These are phyloP conservation scores for Pyrenopolyporus hunteri DNA, from an alignment of 495 filamentous ascomycete species.

Conservation along the genomic window DNA sequence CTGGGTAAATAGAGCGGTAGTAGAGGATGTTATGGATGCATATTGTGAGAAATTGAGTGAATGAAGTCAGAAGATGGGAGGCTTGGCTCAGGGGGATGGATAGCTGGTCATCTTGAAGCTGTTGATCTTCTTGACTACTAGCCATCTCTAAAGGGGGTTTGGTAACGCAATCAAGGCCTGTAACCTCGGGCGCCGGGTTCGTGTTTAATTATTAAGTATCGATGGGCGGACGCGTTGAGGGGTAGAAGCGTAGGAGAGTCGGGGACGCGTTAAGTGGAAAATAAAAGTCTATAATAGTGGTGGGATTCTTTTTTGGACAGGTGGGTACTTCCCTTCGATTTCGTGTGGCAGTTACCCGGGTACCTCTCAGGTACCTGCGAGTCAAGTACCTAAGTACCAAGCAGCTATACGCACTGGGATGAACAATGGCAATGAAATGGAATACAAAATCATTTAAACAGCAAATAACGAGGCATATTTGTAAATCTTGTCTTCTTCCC, in stretches of 20 bases:
- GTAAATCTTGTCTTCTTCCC: too few species aligned
- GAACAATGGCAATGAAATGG: too few species aligned
- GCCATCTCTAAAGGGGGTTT: not conserved
- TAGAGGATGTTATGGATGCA: constrained; percentile 94
- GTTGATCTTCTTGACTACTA: constrained; percentile 7
- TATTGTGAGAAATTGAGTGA: constrained; percentile 81
- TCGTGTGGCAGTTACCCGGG: too few species aligned
- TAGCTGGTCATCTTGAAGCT: constrained; percentile 20
- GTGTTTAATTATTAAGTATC: too few species aligned
- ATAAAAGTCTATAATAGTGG: not conserved
- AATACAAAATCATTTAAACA: too few species aligned
- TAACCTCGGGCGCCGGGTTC: too few species aligned
- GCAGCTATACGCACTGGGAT: too few species aligned
- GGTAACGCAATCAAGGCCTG: too few species aligned
- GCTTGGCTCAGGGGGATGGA: constrained; percentile 43
- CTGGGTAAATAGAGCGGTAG: constrained; percentile 82
- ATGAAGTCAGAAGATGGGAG: constrained; percentile 60
- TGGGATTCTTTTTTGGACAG: not conserved
- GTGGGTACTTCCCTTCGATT: too few species aligned
- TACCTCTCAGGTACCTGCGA: too few species aligned
- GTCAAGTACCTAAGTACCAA: too few species aligned
- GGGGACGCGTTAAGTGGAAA: constrained; percentile 23
- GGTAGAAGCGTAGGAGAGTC: constrained; percentile 3
- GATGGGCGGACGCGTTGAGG: constrained; percentile 23
- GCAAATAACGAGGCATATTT: too few species aligned